These are phyloP conservation scores for Haematococcus sp. DNA, from an alignment of 139 green algal species.

Conservation along the genomic window DNA sequence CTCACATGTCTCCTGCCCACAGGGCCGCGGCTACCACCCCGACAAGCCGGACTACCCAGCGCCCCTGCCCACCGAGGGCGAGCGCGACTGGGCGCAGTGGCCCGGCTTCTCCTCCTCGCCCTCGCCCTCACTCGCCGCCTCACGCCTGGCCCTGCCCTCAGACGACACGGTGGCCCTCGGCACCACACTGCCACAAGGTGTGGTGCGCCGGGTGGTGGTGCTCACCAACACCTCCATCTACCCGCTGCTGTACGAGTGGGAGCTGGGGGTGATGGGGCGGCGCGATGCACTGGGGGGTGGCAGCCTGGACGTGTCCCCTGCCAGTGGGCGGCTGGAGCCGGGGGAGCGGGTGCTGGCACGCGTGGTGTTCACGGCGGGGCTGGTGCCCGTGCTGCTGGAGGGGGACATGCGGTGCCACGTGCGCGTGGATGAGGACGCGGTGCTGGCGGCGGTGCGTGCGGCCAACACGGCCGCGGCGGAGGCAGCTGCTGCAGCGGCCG, in stretches of 20 bases:
- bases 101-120: constrained; percentile 11
- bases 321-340: constrained; percentile 19
- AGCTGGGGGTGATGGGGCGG: constrained; percentile 19
- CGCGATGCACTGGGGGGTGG: background rate
- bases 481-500: constrained; percentile 1
- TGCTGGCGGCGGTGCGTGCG: constrained; percentile 13
- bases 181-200: constrained; percentile 4
- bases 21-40: constrained; percentile 13
- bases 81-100: constrained; percentile 14
- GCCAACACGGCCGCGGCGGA: constrained; percentile 4
- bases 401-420: constrained; percentile 19
- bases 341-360: constrained; percentile 25
- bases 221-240: constrained; percentile 44
- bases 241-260: constrained; percentile 37
- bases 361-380: constrained; percentile 17
- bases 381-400: constrained; percentile 31
- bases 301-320: background rate
- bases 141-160: constrained; percentile 7
- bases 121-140: background rate
- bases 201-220: constrained; percentile 26
- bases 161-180: constrained; percentile 16
- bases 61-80: constrained; percentile 2
- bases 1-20: background rate
- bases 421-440: constrained; percentile 27
- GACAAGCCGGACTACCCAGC: background rate